Base-by-base conservation (phyloP, 2,329 filamentous ascomycete genomes). In the Westerdykella ornata region DNA sequence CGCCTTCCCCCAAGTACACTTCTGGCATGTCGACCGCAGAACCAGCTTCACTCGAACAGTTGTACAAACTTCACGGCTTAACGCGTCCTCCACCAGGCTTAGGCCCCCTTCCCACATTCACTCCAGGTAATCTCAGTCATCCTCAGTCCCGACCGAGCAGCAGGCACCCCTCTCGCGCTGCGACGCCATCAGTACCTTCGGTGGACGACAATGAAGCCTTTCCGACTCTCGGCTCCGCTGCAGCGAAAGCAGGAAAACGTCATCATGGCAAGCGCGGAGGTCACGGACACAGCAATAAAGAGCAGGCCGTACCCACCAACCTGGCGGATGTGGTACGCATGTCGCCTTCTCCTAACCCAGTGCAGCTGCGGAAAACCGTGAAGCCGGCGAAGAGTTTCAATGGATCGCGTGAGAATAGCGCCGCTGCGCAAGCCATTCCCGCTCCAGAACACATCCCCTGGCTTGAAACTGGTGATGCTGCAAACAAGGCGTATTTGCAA, bases 151-250 rank as follows among this genome's bases (percentile, higher is more conserved):
- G 90, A 39, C 88, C 88, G 13, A 80, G 80, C 46, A 97, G 90
- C 62, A 82, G 89, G 28, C 85, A 88, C 56, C 84, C 85, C 43
- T 75, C 80, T 37, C 75, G 78, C 34, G 75, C 80, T 22, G 62
- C 74, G 12, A 79, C 80, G 19, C 79, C 81, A 22, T 74, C 80
- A 17, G 84, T 85, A 12, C 84, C 85, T 20, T 81, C 86, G 15
- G 82, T 95, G 17, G 89, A 97, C 60, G 92, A 98, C 57, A 90
- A 87, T 15, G 92, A 98, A 58, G 92, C 90, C 0, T 98, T 98
- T 57, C 92, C 92, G 6, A 86, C 85, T 7, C 76, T 98, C 2
- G 87, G 88, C 5, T 86, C 88, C 28, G 84, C 79, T 19, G 77
- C 77, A 15, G 71, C 76, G 18, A 92, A 92, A 63, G 80, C 80